phyloP scores from a whole-genome alignment of 129 eudicot genomes.

The Calendula officinalis region DNA sequence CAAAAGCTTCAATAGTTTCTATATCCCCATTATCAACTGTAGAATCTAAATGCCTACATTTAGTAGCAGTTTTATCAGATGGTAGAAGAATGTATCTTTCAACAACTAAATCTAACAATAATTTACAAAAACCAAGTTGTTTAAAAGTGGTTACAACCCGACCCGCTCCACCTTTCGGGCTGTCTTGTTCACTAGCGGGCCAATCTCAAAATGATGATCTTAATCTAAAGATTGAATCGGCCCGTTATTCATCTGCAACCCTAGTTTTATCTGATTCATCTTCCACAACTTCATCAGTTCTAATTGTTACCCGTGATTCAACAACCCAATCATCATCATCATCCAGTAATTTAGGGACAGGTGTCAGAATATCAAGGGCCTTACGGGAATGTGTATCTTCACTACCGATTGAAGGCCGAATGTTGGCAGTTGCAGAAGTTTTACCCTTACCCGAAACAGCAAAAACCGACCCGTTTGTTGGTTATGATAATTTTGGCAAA shows the following conservation, averaged over 20 bases:
- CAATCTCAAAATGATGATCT: conserved; percentile 78
- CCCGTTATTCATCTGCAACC: conserved; percentile 82
- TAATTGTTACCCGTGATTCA: conserved; percentile 70
- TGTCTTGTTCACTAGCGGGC: conserved; percentile 68
- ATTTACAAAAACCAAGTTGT: conserved; percentile 70
- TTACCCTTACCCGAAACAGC: conserved; percentile 81
- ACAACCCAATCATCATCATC: conserved; percentile 62
- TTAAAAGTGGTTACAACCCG: conserved; percentile 85
- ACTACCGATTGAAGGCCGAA: conserved; percentile 87
- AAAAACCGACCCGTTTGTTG: conserved; percentile 48
- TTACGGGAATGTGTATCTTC: conserved; percentile 86
- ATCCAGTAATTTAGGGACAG: conserved; percentile 63
- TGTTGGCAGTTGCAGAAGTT: conserved; percentile 92
- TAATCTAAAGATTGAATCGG: conserved; percentile 83
- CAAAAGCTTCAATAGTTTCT: conserved; percentile 77
- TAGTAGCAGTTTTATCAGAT: conserved; percentile 93
- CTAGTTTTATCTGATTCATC: conserved; percentile 94
- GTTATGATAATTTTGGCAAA: conserved; percentile 55
- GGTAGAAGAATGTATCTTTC: conserved; percentile 97
- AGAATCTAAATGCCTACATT: conserved; percentile 94
- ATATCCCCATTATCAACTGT: conserved; percentile 87
- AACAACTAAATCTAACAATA: conserved; percentile 54
- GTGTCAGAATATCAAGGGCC: conserved; percentile 74
- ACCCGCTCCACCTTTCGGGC: conserved; percentile 89
- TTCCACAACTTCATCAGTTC: conserved; percentile 85